Base-by-base conservation (phyloP, 805 yeast genomes). In the Pichia deserticola region DNA sequence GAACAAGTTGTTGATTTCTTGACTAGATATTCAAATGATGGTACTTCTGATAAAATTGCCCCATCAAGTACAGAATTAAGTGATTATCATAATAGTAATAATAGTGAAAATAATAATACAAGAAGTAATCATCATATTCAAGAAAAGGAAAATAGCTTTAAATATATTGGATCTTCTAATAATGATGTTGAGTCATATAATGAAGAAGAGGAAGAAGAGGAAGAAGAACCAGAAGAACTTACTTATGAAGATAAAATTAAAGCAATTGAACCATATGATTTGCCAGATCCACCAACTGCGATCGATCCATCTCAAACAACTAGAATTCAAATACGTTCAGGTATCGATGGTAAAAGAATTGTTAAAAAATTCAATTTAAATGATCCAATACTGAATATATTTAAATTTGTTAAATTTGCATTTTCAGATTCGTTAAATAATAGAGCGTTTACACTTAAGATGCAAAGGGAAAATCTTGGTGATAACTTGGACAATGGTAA, bases 271-370 rank as follows among this genome's bases (percentile, higher is more conserved):
- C 57, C 63, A 3, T 57, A 60, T 2, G 75, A 73, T 40, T 79
- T 81, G 50, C 69, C 70, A 0, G 97, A 89, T 59, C 95, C 96
- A 0, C 64, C 76, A 1, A 62, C 70, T 4, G 62, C 67, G 6
- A 39, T 51, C 5, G 82, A 76, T 10, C 76, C 79, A 0, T 66
- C 72, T 7, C 72, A 81, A 0, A 69, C 74, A 7, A 87, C 97
- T 0, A 73, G 97, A 58, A 77, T 93, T 29, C 98, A 93, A 66
- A 76, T 93, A n/a, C 74, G 97, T 51, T 77, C 87, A 32, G 93
- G 90, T 15, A 52, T 57, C 13, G 88, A 84, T 59, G 97, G 98
- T n/a, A 76, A 81, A 43, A 74, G 97, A 51, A 68, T 84, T 11
- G 84, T 92, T 10, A 83, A 88, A 52, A 77, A 87, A 51, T 86